These are phyloP conservation scores for Neopestalotiopsis rosae DNA, from an alignment of 2,329 filamentous ascomycete genomes.

Conservation along the genomic window DNA sequence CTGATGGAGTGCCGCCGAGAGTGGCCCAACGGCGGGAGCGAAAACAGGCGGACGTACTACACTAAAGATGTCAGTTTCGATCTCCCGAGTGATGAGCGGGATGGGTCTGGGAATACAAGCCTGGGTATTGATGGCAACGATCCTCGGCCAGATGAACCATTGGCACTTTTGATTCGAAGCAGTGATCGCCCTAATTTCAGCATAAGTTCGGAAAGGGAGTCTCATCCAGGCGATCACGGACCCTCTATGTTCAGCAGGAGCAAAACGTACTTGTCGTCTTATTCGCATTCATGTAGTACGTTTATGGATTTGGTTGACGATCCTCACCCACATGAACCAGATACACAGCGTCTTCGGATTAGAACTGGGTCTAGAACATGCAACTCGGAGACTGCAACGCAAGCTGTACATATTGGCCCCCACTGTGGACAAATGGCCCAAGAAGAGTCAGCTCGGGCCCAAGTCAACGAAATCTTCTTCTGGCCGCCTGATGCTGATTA, in stretches of 20 bases:
- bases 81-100: not conserved
- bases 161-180: conserved; percentile 19
- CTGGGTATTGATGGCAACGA: conserved; percentile 14
- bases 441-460: conserved; percentile 7
- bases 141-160: conserved; percentile 12
- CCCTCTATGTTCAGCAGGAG: conserved; percentile 54
- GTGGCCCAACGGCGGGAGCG: conserved; percentile 60
- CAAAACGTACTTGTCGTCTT: conserved; percentile 60
- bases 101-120: not conserved
- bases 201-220: conserved; percentile 36
- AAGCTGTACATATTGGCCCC: not conserved
- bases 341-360: conserved; percentile 49
- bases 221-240: conserved; percentile 56
- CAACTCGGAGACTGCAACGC: not conserved
- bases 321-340: conserved; percentile 38
- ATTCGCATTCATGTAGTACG: conserved; percentile 56
- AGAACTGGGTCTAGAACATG: conserved; percentile 51
- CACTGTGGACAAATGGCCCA: not conserved
- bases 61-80: conserved; percentile 57
- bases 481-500: conserved; percentile 30
- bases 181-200: conserved; percentile 43
- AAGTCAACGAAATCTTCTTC: conserved; percentile 29
- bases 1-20: conserved; percentile 74
- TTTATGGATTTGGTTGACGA: conserved; percentile 67
- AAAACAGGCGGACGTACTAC: conserved; percentile 64